phyloP scores from a whole-genome alignment of 1,284 basidiomycete species.

The Trichosporon ovoides region DNA sequence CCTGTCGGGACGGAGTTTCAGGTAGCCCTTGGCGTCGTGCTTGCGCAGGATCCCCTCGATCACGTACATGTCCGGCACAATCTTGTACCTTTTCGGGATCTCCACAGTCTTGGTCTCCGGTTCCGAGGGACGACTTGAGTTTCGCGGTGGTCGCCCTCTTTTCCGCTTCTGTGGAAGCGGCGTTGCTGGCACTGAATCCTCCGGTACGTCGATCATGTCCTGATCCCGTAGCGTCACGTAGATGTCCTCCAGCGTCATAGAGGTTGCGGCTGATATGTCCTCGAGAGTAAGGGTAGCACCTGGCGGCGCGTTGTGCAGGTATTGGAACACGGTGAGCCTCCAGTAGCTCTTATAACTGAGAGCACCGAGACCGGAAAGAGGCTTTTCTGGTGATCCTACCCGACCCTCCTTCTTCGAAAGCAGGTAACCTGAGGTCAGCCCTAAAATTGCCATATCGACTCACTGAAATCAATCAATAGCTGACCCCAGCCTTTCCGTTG shows the following conservation, averaged over 20 bases:
- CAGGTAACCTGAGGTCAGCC: conserved; percentile 67
- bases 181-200: neutral
- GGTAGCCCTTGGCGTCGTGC: conserved; percentile 75
- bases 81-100: conserved; percentile 66
- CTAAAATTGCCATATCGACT: conserved; percentile 46
- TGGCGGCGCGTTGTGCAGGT: conserved; percentile 57
- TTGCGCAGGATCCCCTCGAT: conserved; percentile 63
- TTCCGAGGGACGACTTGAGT: neutral
- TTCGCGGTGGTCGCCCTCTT: conserved; percentile 20
- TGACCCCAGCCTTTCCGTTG: conserved; percentile 95
- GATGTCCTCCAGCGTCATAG: conserved; percentile 87
- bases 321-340: conserved; percentile 84
- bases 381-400: conserved; percentile 85
- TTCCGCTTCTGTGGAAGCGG: neutral
- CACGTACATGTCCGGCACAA: conserved; percentile 71
- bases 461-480: conserved; percentile 92
- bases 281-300: conserved; percentile 68
- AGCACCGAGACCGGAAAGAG: conserved; percentile 80
- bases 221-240: conserved; percentile 70
- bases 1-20: conserved; percentile 73
- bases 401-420: conserved; percentile 90
- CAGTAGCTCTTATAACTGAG: conserved; percentile 94
- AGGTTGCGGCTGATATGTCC: conserved; percentile 80
- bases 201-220: conserved; percentile 61
- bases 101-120: conserved; percentile 38